These are phyloP conservation scores for Coffea canephora DNA, from an alignment of 257 asterid genomes.

Conservation along the genomic window DNA sequence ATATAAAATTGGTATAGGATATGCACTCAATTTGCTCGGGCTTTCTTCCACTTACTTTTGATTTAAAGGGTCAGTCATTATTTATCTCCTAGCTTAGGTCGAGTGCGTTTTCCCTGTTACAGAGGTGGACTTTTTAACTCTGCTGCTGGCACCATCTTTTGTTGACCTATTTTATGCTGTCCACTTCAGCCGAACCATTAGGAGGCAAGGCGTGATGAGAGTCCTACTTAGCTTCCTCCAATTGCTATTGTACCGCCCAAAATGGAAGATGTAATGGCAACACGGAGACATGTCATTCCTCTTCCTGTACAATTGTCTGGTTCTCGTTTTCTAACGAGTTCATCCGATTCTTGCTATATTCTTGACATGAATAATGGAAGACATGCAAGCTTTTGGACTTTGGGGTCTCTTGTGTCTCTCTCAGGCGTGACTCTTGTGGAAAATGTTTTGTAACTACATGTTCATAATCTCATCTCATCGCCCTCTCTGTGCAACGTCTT, in stretches of 20 bases:
- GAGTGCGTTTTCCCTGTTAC: constrained; percentile 23
- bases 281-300: constrained; percentile 10
- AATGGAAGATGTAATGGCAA: constrained; percentile 15
- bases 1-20: background rate
- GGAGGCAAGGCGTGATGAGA: constrained; percentile 8
- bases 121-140: constrained; percentile 14
- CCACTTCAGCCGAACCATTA: constrained; percentile 18
- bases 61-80: background rate
- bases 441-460: background rate
- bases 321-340: background rate
- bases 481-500: background rate
- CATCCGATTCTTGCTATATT: background rate
- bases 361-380: background rate
- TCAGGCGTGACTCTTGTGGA: background rate
- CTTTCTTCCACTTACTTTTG: constrained; percentile 1
- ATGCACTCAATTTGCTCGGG: constrained; percentile 5
- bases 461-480: background rate
- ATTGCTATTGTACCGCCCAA: constrained; percentile 13
- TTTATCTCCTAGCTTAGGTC: background rate
- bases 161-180: constrained; percentile 16
- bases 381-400: background rate
- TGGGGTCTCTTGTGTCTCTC: background rate
- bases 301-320: constrained; percentile 9
- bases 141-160: constrained; percentile 13
- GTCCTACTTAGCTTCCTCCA: constrained; percentile 1